Base-by-base conservation (phyloP, 257 asterid genomes). In the Solanum lycopersicoides region DNA sequence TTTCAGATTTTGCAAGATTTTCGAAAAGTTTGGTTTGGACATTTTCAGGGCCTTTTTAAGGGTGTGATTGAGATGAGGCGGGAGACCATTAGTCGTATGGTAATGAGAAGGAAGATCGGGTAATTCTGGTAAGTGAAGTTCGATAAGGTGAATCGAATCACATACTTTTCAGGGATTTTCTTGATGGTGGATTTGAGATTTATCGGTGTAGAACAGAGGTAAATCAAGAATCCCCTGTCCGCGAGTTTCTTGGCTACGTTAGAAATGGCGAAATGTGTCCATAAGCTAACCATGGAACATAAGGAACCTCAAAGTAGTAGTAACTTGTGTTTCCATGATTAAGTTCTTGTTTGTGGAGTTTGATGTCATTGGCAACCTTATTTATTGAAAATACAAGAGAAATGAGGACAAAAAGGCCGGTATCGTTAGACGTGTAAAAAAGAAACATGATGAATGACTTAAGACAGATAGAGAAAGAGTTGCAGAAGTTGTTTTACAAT, bases 31-130 rank as follows among this genome's bases (percentile, higher is more conserved):
- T 4, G 53, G 53, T 45, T 12, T 45, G 16, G 53, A 45, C 53
- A 45, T 45, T 45, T 12, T 12, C 16, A 45, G 53, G 16, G 53
- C 53, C 13, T 45, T 45, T 45, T 45, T 3, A 45, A 45, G 53
- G 53, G 16, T 45, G 53, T 45, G 53, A 45, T 45, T 12, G 16
- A 45, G 53, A 45, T 45, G 66, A 71, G 86, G 93, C 0, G 95
- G 96, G 39, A 92, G 93, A 82, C 92, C 94, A 76, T 92, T 92
- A 69, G 95, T 93, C 11, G 93, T 93, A 85, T 91, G 94, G 72
- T 63, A 41, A 10, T 72, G 89, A 59, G 94, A 90, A 23, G 95
- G 96, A n/a, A 94, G 92, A 6, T 88, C 89, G 0, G 93, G 94
- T 4, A 50, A 59, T 2, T 82, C 69, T 1, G 91, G 93, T 8